Base-by-base conservation (phyloP, 768 basidiomycete species). In the Cantharellus cinnabarinus region DNA sequence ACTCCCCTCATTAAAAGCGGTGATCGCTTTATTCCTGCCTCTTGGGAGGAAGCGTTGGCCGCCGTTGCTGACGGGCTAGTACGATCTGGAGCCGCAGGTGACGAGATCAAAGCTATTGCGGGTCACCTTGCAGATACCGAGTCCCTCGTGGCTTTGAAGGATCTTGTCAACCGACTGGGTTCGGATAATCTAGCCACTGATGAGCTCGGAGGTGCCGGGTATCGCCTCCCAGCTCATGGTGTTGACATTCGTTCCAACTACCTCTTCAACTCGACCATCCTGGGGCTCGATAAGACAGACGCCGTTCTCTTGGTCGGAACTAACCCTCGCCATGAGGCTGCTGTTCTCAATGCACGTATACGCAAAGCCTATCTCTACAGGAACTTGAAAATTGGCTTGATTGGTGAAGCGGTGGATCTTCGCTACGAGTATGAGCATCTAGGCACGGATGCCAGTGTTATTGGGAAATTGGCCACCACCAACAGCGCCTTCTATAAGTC, bases 281-380 rank as follows among this genome's bases (percentile, higher is more conserved):
- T 89, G 37, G 86, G 86, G 34, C 76, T 94, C 37, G 95, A 95
- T 67, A 75, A 82, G 52, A 93, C 95, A 34, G 95, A 99, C 65
- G 88, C 73, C 20, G 88, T 99, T 63, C 79, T 98, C 4, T 79
- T 99, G 38, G 80, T 98, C 64, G 95, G 94, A 59, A 95, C 91
- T 50, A 95, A 98, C 72, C 94, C 94, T 5, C 77, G 95, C 20
- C 93, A 97, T 68, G 95, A 99, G 70, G 95, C 91, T 3, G 85
- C 95, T 29, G 93, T 97, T 59, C 76, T 98, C 64, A 99, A 98
- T 76, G 90, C 93, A 35, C 88, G 95, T 62, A 89, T 99, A 66
- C 80, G 95, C 65, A 93, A 90, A 76, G 84, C 81, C 65, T 99
- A 89, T 87, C 68, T 99, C 63, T 84, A 93, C 67, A 82, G 81